Conservation (phyloP, 2,329 filamentous ascomycete species). For the Dothideomycetes sp. region DNA sequence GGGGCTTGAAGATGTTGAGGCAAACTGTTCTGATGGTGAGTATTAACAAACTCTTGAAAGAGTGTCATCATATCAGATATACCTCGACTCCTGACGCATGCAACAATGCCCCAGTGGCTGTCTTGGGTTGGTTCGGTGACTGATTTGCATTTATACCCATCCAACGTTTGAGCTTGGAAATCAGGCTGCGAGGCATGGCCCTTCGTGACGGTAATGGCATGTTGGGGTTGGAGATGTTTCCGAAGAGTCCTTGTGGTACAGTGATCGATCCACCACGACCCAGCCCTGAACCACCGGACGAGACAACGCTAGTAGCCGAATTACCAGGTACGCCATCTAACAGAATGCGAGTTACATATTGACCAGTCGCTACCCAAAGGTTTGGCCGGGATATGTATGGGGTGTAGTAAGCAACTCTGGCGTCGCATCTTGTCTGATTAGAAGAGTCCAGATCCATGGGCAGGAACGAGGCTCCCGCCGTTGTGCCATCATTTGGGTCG, state of each 20-base stretch:
- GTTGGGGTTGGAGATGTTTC: neutral
- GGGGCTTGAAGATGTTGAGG: conserved; percentile 15
- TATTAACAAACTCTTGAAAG: no score
- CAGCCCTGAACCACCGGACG: conserved; percentile 9
- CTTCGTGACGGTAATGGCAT: neutral
- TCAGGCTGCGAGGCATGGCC: neutral
- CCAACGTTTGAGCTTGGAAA: neutral
- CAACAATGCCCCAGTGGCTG: neutral
- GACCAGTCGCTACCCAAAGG: conserved; percentile 28
- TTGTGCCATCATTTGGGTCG: conserved; percentile 30
- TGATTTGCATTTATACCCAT: neutral
- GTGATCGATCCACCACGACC: conserved; percentile 17
- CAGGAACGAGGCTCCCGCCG: conserved; percentile 31
- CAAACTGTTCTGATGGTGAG: conserved; percentile 17
- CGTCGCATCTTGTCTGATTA: conserved; percentile 32
- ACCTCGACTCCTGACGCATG: conserved; percentile 15
- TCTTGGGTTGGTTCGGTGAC: neutral
- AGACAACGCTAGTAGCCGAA: conserved; percentile 13
- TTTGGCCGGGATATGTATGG: conserved; percentile 27
- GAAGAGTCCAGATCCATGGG: conserved; percentile 29
- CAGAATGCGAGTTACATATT: conserved; percentile 29
- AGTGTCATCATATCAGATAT: neutral
- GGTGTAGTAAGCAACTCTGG: conserved; percentile 33
- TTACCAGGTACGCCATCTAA: conserved; percentile 19
- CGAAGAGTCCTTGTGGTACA: conserved; percentile 1